Conservation (phyloP, 306 rosid species). For the Ormosia semicastrata region DNA sequence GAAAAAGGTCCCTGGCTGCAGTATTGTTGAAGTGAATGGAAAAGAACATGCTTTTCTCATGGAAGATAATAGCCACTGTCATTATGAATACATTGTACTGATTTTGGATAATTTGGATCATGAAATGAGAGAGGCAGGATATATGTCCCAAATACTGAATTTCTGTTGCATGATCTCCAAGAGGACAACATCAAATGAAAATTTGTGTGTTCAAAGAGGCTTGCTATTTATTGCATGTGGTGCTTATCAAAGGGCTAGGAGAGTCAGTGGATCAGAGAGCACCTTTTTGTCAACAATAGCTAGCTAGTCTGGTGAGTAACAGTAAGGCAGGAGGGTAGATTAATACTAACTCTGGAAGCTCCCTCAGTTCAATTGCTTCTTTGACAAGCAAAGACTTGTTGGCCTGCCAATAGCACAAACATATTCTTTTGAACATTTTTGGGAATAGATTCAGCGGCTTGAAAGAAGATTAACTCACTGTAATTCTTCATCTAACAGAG, state of each 20-base stretch:
- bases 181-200: background rate
- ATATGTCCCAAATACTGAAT: constrained; percentile 10
- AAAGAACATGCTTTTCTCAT: constrained; percentile 47
- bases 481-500: background rate
- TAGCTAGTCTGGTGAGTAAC: background rate
- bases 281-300: no score
- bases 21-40: constrained; percentile 50
- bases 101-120: constrained; percentile 33
- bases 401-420: background rate
- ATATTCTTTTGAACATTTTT: background rate
- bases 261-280: no score
- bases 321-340: background rate
- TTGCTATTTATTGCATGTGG: background rate
- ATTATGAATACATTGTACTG: constrained; percentile 19
- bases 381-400: background rate
- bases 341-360: background rate
- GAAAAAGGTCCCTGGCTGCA: constrained; percentile 46
- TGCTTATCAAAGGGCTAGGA: background rate
- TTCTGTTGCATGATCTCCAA: constrained; percentile 4
- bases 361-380: background rate
- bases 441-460: background rate
- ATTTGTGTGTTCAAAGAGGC: background rate
- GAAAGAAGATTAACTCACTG: background rate
- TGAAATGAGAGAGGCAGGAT: constrained; percentile 34
- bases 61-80: constrained; percentile 31